Conservation (phyloP, 305 asterid genomes). For the Solanum chacoense region DNA sequence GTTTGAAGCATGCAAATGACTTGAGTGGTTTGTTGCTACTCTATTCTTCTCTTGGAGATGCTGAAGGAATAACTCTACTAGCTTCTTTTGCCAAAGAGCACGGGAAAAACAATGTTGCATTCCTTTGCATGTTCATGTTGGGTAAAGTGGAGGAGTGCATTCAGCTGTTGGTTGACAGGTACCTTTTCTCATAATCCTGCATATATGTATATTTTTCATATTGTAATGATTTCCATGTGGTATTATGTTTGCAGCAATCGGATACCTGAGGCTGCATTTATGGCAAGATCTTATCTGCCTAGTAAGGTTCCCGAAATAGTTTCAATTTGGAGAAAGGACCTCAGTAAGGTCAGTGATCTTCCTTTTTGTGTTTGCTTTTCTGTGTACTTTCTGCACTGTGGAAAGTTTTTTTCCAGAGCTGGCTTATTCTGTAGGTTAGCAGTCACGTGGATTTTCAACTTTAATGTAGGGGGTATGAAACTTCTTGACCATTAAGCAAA, state of each 20-base stretch:
- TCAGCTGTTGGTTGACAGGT: conserved; percentile 80
- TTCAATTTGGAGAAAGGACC: conserved; percentile 90
- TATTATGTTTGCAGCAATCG: conserved; percentile 53
- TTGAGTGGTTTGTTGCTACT: conserved; percentile 81
- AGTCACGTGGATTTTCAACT: not conserved
- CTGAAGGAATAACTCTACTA: conserved; percentile 62
- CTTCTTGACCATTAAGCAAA: not conserved
- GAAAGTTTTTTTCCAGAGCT: not conserved
- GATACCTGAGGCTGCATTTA: conserved; percentile 99
- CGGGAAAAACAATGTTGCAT: conserved; percentile 85
- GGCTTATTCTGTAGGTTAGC: not conserved
- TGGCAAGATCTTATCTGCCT: conserved; percentile 99
- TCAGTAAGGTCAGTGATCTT: conserved; percentile 45
- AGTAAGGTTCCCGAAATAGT: conserved; percentile 96
- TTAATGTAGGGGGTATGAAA: not conserved
- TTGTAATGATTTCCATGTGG: not conserved
- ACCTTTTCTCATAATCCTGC: not conserved
- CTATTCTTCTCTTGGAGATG: conserved; percentile 78
- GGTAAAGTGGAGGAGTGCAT: conserved; percentile 87
- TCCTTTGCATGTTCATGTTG: conserved; percentile 66
- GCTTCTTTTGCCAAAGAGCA: conserved; percentile 64
- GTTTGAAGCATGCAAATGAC: conserved; percentile 88
- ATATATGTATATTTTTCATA: not conserved
- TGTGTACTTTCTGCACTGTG: not conserved
- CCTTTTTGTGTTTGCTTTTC: not conserved